Conservation (phyloP, 2,329 filamentous ascomycete genomes). For the Stenocarpella maydis region DNA sequence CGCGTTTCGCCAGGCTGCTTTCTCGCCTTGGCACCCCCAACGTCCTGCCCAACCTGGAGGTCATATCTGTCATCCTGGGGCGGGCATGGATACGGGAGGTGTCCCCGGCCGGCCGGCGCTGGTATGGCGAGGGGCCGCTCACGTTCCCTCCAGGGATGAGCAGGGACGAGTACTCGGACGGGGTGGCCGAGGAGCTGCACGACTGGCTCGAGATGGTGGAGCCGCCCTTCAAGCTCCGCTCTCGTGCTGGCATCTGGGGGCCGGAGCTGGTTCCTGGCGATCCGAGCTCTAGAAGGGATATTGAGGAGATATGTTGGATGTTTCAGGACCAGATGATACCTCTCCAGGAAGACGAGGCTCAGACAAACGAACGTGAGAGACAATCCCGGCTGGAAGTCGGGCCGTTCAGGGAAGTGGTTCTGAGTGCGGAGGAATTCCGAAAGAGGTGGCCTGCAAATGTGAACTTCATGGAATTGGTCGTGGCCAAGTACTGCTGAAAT, state of each 20-base stretch:
- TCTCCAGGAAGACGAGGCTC: background rate
- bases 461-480: slow-evolving; percentile 15
- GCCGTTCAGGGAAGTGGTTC: slow-evolving; percentile 10
- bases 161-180: background rate
- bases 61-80: slow-evolving; percentile 20
- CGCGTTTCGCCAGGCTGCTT: slow-evolving; percentile 20
- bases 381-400: slow-evolving; percentile 1
- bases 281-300: slow-evolving; percentile 1
- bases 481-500: background rate
- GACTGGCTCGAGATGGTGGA: slow-evolving; percentile 15
- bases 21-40: slow-evolving; percentile 3
- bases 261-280: slow-evolving; percentile 9
- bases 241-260: slow-evolving; percentile 3
- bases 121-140: background rate
- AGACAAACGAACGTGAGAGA: background rate
- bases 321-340: slow-evolving; percentile 22
- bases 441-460: slow-evolving; percentile 22
- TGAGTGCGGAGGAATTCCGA: background rate
- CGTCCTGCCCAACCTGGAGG: slow-evolving; percentile 6
- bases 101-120: background rate
- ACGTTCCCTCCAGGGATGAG: background rate
- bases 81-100: background rate
- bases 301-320: slow-evolving; percentile 22
- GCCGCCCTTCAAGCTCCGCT: slow-evolving; percentile 5
- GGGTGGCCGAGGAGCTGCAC: background rate